Base-by-base conservation (phyloP, 2,329 filamentous ascomycete species). In the Exophiala mesophila region DNA sequence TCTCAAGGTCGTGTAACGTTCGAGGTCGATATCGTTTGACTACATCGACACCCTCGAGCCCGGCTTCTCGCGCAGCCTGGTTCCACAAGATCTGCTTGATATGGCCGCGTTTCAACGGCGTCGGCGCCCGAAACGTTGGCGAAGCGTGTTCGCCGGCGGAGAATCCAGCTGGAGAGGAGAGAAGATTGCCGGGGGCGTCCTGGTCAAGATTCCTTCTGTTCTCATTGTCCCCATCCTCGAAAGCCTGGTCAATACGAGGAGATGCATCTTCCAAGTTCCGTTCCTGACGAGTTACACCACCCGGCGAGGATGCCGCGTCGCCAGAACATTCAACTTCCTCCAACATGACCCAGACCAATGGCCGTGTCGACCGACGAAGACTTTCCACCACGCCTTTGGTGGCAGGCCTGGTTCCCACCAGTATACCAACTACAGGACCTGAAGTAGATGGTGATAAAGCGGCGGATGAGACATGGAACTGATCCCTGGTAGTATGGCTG, bases 311-410 rank as follows among this genome's bases (percentile, higher is more conserved):
- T n/a, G n/a, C n/a, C n/a, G n/a, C n/a, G n/a, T n/a, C n/a, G n/a
- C n/a, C n/a, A n/a, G n/a, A n/a, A n/a, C n/a, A n/a, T n/a, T n/a
- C 59, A 38, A 58, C 44, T 45, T 64, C 63, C 44, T 68, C 61
- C 57, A 69, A 60, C 55, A 54, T 50, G 17, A 70, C 61, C 67
- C 69, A 94, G 0, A 81, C 80, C 71, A 95, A 76, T 1, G 88
- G 85, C 68, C 76, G 80, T 26, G 67, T 63, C 57, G 83, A 85
- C 44, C 78, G 68, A 3, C 74, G 73, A 52, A 96, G 58, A 17
- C 86, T 80, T 35, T 88, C 80, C 44, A 85, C 69, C 3, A 94
- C 80, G 1, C 89, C 90, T 57, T 79, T 84, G 0, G 88, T 94
- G 21, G 88, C 84, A 39, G 79, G 71, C 47, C 74, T 71, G 50